Evolutionary conservation across 352 stramenopile species (phyloP).

Genomic region (Phytophthora sansomeana): DNA sequence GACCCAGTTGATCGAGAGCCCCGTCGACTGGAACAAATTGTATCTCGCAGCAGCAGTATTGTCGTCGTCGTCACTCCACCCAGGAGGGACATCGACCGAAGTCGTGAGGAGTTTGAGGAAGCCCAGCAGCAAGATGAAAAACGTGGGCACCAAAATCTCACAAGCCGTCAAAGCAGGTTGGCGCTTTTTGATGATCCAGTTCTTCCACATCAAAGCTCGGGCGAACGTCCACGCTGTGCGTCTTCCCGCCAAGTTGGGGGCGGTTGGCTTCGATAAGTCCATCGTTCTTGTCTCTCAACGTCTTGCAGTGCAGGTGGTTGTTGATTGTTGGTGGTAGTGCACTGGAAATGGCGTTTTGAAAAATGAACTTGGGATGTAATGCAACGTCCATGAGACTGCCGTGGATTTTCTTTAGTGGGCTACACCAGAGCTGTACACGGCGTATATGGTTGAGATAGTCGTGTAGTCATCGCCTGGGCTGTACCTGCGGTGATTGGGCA

Average conservation of each 20-base stretch:
- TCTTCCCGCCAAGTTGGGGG: slow-evolving; percentile 4
- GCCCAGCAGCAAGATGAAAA: slow-evolving; percentile 67
- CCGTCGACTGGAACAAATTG: slow-evolving; percentile 56
- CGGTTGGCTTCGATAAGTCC: too few species aligned
- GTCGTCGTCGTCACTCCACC: slow-evolving; percentile 50
- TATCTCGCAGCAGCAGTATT: slow-evolving; percentile 41
- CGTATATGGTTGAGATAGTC: too few species aligned
- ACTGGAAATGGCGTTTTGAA: too few species aligned
- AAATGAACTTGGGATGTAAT: too few species aligned
- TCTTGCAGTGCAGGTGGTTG: too few species aligned
- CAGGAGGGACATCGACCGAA: slow-evolving; percentile 52
- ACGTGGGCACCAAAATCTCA: slow-evolving; percentile 57
- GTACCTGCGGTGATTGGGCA: too few species aligned
- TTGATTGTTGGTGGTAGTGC: too few species aligned
- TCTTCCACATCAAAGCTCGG: slow-evolving; percentile 66
- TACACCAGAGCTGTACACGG: too few species aligned
- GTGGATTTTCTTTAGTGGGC: too few species aligned
- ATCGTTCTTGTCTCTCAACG: too few species aligned
- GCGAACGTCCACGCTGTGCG: slow-evolving; percentile 24
- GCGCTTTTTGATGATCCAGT: slow-evolving; percentile 67
- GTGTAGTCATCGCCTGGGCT: too few species aligned
- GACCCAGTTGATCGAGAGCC: slow-evolving; percentile 46
- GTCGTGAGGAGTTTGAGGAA: slow-evolving; percentile 51
- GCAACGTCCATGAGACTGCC: too few species aligned
- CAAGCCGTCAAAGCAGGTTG: slow-evolving; percentile 53